Conservation (phyloP, 2,329 filamentous ascomycete species). For the Diaporthe amygdali region DNA sequence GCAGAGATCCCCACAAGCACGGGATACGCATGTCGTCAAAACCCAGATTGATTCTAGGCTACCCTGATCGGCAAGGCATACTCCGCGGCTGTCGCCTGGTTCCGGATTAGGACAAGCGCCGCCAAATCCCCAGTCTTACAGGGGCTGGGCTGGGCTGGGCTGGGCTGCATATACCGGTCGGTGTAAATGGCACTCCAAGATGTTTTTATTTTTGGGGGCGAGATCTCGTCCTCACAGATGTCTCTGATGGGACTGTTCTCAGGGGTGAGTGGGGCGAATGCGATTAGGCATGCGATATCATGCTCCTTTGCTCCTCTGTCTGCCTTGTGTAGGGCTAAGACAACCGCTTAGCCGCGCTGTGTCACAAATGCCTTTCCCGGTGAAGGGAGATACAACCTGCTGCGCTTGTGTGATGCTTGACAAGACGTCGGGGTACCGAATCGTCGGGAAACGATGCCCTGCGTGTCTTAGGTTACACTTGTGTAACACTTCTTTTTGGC, state of each 20-base stretch:
- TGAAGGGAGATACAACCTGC: neutral
- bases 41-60: neutral
- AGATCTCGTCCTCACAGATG: constrained; percentile 3
- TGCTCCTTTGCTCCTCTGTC: neutral
- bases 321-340: constrained; percentile 11
- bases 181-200: neutral
- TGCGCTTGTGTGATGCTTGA: constrained; percentile 2
- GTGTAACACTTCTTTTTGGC: neutral
- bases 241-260: neutral
- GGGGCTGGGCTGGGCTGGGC: neutral
- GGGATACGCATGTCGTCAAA: constrained; percentile 8
- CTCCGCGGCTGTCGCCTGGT: constrained; percentile 10
- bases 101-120: constrained; percentile 3
- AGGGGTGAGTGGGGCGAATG: neutral
- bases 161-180: neutral
- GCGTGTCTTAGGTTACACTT: neutral
- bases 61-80: constrained; percentile 19
- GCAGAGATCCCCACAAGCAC: constrained; percentile 6
- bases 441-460: neutral
- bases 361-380: neutral
- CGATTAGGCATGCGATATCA: neutral
- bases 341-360: constrained; percentile 17
- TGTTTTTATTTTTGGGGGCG: neutral
- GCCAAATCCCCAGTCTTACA: neutral
- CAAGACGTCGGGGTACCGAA: neutral